Conservation (phyloP, 2,329 filamentous ascomycete species). For the Fusarium concolor region DNA sequence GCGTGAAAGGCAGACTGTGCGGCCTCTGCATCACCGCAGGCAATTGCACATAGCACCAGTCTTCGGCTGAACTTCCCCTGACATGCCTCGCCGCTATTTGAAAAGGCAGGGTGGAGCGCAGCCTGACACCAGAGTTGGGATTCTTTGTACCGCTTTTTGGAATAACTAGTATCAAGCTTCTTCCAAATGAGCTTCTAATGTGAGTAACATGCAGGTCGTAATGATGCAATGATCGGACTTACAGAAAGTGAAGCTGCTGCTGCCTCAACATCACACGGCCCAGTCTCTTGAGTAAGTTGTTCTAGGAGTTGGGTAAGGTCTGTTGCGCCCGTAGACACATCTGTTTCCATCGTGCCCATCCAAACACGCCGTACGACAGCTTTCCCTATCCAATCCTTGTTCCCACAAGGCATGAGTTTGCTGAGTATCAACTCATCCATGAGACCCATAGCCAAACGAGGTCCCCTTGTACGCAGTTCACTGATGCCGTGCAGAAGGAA, state of each 20-base stretch:
- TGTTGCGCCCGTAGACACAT: conserved; percentile 43
- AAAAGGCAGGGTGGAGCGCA: conserved; percentile 75
- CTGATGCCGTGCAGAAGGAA: conserved; percentile 75
- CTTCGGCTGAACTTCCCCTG: conserved; percentile 77
- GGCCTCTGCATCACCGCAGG: conserved; percentile 49
- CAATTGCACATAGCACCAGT: conserved; percentile 75
- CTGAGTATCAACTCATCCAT: conserved; percentile 73
- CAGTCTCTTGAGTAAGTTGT: conserved; percentile 55
- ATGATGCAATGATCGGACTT: conserved; percentile 44
- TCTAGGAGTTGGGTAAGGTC: conserved; percentile 45
- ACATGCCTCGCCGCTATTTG: conserved; percentile 73
- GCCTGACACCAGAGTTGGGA: conserved; percentile 78
- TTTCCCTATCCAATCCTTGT: conserved; percentile 74
- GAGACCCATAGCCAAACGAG: conserved; percentile 59
- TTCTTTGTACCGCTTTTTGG: conserved; percentile 61
- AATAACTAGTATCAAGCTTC: conserved; percentile 70
- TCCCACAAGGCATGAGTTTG: conserved; percentile 63
- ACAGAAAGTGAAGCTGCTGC: conserved; percentile 77
- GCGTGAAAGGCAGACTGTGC: conserved; percentile 58
- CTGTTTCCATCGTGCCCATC: conserved; percentile 65
- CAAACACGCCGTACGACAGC: conserved; percentile 75
- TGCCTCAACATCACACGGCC: conserved; percentile 64
- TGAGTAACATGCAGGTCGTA: conserved; percentile 5
- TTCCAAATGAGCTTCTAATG: conserved; percentile 81
- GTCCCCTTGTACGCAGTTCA: conserved; percentile 68